Base-by-base conservation (phyloP, 208 protist species). In the Crithidia acanthocephali region DNA sequence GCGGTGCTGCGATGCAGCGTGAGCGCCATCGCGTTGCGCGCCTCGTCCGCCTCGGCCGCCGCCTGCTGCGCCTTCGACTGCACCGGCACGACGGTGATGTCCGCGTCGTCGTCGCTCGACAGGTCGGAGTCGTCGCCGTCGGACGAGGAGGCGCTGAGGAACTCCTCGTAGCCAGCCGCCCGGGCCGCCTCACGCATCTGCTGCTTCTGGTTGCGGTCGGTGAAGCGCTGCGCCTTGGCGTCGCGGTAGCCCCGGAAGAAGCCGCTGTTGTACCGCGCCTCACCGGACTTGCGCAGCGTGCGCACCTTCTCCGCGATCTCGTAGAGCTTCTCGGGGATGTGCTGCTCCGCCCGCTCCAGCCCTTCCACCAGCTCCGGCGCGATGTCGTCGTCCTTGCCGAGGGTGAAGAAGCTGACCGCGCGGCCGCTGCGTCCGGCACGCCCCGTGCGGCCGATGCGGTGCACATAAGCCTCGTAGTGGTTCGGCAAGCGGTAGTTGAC, bases 401-500 rank as follows among this genome's bases (percentile, higher is more conserved):
- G 86, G 11, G 80, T 84, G 63, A 97, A 95, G 65, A 97, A 96
- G 59, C 85, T 97, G 9, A 96, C 76, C 13, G 93, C 93, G 33
- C 87, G 79, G 30, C 93, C 93, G 33, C 75, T 85, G 51, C 81
- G 77, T 0, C 93, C 93, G 16, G 93, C 93, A 3, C 93, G 80
- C 2, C 93, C 93, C 2, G 93, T 97, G 50, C 93, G 89, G 33
- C 93, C 98, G 67, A 99, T 98, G 56, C 98, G 93, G 77, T 99
- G 98, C 50, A 99, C 85, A 72, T 99, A 99, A 25, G 96, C 94
- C 83, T 99, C 98, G 74, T 99, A 98, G 79, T 99, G 97, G 64
- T 99, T 95, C 10, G 98, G 98, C 84, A 99, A 95, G 57, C 99
- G 97, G 84, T 98, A 99, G 84, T 99, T 99, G 72, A 99, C 98